Base-by-base conservation (phyloP, 768 basidiomycete genomes). In the Pleurotus pulmonarius region DNA sequence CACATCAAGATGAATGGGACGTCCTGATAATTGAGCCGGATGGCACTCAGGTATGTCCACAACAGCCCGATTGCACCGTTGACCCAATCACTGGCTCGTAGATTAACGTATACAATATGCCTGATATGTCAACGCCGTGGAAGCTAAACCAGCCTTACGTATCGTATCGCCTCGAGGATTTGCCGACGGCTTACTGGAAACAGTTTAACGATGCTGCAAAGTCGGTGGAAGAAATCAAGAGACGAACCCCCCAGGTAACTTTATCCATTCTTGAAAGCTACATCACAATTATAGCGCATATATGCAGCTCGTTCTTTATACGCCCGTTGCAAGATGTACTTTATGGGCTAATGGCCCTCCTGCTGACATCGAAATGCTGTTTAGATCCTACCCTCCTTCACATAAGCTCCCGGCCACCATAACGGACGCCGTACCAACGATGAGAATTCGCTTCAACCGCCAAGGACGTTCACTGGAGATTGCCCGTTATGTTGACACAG, bases 271-370 rank as follows among this genome's bases (percentile, higher is more conserved):
- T 41, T 18, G 11, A 16, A 9, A 13, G 5, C 22, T 22, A 29
- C 4, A 24, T 24, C 22, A 11, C 15, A 24, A 16, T n/a, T 55
- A 9, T 45, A 24, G 40, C 34, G 13, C 16, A 22, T 46, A 49
- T 6, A 12, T 16, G 5, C 57, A 84, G 82, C 64, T 83, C 24
- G 70, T 79, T 2, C 59, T 79, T 48, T 70, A 79, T 58, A 63
- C 68, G 39, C 60, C 66, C 1, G 65, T 66, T 0, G 70, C 71
- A 0, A 80, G 76, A 62, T 82, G 74, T 59, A 76, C 72, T 6
- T 62, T 83, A 15, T 83, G 83, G 83, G 73, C 76, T 3, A 84
- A 84, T 56, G 63, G 68, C 9, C 77, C 81, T 24, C 65, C 60
- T 6, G 78, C 70, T 5, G 81, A 84, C 52, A 66, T 83, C 37